These are phyloP conservation scores for Fusarium hostae DNA, from an alignment of 2,329 filamentous ascomycete genomes.

Conservation along the genomic window DNA sequence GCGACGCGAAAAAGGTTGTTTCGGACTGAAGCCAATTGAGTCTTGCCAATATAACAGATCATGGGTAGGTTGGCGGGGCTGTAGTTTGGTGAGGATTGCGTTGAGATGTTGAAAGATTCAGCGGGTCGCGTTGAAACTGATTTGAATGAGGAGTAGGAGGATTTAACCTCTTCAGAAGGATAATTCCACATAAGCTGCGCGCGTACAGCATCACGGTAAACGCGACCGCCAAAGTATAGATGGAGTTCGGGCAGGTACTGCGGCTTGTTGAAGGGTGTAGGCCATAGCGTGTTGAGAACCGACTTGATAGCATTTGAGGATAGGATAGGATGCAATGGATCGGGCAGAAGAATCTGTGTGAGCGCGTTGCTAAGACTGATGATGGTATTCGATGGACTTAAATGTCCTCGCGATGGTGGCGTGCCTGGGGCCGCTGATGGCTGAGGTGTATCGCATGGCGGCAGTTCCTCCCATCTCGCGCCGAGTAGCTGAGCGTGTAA, in stretches of 20 bases:
- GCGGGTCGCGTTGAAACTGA: constrained; percentile 52
- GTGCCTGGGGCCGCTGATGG: constrained; percentile 50
- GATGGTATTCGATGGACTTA: constrained; percentile 56
- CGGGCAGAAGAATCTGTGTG: constrained; percentile 54
- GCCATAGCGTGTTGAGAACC: constrained; percentile 60
- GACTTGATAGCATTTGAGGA: constrained; percentile 56
- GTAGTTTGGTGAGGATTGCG: constrained; percentile 38
- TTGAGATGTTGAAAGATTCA: constrained; percentile 45
- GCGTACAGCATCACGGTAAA: constrained; percentile 59
- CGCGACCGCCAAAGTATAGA: constrained; percentile 60
- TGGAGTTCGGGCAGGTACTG: constrained; percentile 55
- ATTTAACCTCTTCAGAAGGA: constrained; percentile 40
- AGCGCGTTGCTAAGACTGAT: constrained; percentile 57
- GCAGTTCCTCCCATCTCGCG: constrained; percentile 57
- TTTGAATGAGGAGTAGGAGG: constrained; percentile 49
- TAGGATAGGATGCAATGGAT: constrained; percentile 48
- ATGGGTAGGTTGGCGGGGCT: constrained; percentile 47
- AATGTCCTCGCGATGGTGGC: constrained; percentile 51
- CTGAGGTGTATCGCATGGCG: constrained; percentile 55
- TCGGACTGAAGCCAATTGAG: constrained; percentile 58
- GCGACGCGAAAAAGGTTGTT: constrained; percentile 59
- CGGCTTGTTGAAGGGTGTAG: constrained; percentile 47
- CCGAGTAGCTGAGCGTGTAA: constrained; percentile 60
- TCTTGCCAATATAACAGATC: constrained; percentile 61
- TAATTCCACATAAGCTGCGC: constrained; percentile 63